Conservation (phyloP, 495 filamentous ascomycete species). For the Tuber microsphaerosporum region DNA sequence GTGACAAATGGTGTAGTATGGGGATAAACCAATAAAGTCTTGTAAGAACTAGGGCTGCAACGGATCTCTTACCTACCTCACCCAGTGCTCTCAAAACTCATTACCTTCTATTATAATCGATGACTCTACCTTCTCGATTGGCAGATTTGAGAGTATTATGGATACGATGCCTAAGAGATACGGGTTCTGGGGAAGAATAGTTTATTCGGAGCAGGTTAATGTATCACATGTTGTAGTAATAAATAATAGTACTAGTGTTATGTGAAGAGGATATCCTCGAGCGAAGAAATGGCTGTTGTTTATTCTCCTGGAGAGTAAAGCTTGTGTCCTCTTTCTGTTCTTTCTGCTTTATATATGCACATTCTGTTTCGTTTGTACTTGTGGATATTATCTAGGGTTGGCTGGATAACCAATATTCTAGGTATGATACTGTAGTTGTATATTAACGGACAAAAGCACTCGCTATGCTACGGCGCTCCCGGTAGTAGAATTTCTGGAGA, state of each 20-base stretch:
- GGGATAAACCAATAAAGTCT: background rate
- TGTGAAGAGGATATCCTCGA: background rate
- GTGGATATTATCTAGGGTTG: background rate
- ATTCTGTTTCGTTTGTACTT: background rate
- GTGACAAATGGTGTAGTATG: background rate
- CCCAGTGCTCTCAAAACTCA: background rate
- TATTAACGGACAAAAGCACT: background rate
- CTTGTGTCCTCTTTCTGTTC: background rate
- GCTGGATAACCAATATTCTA: background rate
- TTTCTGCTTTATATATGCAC: background rate
- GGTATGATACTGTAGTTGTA: background rate
- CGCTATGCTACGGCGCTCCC: background rate
- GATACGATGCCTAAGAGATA: too few species aligned
- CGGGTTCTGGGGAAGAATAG: too few species aligned
- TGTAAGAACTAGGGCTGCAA: background rate
- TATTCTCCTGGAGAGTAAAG: background rate
- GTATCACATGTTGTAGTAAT: background rate
- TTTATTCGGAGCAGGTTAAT: background rate
- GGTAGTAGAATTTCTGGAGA: background rate
- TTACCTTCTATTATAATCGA: background rate
- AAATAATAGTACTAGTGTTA: background rate
- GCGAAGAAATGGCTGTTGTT: background rate
- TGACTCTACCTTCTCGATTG: background rate
- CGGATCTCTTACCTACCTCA: background rate
- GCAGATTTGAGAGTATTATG: too few species aligned